Base-by-base conservation (phyloP, 805 yeast genomes). In the Sugiyamaella valdiviana region DNA sequence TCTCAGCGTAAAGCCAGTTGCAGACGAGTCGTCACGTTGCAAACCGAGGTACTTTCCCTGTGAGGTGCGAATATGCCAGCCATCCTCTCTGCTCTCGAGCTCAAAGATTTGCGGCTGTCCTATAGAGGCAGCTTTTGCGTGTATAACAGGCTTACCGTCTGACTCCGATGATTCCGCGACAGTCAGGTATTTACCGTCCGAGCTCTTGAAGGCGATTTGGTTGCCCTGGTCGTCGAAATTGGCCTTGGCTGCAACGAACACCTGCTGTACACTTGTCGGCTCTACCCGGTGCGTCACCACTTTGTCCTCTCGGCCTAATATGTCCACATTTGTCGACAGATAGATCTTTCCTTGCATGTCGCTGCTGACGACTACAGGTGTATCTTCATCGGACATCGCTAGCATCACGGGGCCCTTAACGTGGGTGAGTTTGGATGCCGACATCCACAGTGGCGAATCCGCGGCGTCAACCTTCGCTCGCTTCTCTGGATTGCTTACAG, bases 341-440 rank as follows among this genome's bases (percentile, higher is more conserved):
- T 45, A 59, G 2, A 58, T 44, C 36, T 53, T 58, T 17, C 66
- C 66, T 5, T 54, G 42, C 2, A 45, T 48, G 41, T 62, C 65
- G 16, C 56, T 39, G 19, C 57, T 44, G 7, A 58, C 21, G 40
- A 60, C 57, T 2, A 40, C 20, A 6, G 52, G 50, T 6, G 38
- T 36, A 12, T 39, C 46, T 19, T 47, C 49, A 16, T 46, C 40
- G 17, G 45, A n/a, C 29, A 45, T 12, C 1, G 58, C 54, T 3
- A 68, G 23, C 48, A 68, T 46, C 21, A 65, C 35, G 0, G 73
- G 73, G 0, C 73, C 73, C 14, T 55, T 55, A 23, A 69, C 40
- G 38, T 69, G 68, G 5, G 54, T 47, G 6, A 46, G 21, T 0
- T 46, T 10, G 6, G 50, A 46, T 1, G 72, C 71, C 9, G 68